A percentile compares a stretch with the other conserved stretches of the same genome.
Conservation (phyloP, 2,329 filamentous ascomycete genomes). For the Pyrenochaeta sp. region DNA sequence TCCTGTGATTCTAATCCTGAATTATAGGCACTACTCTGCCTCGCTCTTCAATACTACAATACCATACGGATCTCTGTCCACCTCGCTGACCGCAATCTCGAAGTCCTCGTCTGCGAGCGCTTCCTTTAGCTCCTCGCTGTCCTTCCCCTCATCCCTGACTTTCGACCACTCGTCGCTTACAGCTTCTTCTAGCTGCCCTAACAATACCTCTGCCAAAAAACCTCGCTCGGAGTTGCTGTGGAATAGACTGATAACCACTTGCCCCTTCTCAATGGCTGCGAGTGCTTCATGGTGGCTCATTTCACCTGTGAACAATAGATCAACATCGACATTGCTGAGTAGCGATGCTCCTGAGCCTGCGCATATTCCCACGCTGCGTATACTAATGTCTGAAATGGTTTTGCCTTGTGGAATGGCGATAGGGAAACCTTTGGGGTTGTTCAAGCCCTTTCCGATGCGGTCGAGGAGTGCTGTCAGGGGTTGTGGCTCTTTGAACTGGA, state of each 20-base stretch:
- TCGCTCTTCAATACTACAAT: slow-evolving; percentile 57
- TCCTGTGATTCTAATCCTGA: too few species aligned
- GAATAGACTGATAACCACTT: slow-evolving; percentile 83
- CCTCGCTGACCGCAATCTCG: slow-evolving; percentile 76
- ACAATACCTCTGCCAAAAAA: slow-evolving; percentile 77
- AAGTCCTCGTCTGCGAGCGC: slow-evolving; percentile 62
- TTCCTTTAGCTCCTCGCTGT: slow-evolving; percentile 52
- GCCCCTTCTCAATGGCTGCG: slow-evolving; percentile 82
- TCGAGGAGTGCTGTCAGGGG: slow-evolving; percentile 66
- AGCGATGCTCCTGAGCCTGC: slow-evolving; percentile 86
- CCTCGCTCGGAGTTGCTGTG: slow-evolving; percentile 93
- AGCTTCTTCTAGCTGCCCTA: slow-evolving; percentile 66
- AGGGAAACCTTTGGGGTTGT: slow-evolving; percentile 70
- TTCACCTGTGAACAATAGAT: slow-evolving; percentile 90
- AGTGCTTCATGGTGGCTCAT: slow-evolving; percentile 93
- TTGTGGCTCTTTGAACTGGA: slow-evolving; percentile 62
- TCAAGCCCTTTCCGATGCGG: slow-evolving; percentile 67
- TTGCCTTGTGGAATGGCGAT: slow-evolving; percentile 68
- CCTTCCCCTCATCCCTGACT: slow-evolving; percentile 53
- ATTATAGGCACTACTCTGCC: slow-evolving; percentile 2
- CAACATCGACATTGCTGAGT: slow-evolving; percentile 72
- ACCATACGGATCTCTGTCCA: slow-evolving; percentile 87
- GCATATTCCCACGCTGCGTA: slow-evolving; percentile 81
- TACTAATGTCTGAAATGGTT: slow-evolving; percentile 61
- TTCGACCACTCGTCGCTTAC: slow-evolving; percentile 65